phyloP scores from a whole-genome alignment of 2,329 filamentous ascomycete genomes.

The Penicillium sclerotiorum region DNA sequence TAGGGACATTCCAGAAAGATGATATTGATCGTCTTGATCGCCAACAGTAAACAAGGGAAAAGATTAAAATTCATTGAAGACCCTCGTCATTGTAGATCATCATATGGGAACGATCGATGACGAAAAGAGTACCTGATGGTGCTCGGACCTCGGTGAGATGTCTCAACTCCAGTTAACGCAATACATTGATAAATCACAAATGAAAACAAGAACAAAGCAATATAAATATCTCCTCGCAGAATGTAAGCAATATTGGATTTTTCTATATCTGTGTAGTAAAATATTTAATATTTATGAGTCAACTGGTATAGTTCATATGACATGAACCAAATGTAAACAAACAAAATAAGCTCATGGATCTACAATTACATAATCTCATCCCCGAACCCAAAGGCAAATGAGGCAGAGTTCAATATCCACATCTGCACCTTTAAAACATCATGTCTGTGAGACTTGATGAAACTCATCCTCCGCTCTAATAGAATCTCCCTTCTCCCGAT shows the following conservation, averaged over 20 bases:
- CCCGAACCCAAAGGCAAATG: too few species aligned
- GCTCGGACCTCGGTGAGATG: slow-evolving; percentile 4
- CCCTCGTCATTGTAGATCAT: background rate
- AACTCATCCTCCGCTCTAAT: background rate
- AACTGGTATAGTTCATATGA: too few species aligned
- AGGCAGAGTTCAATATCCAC: too few species aligned
- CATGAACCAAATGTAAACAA: background rate
- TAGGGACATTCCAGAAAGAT: too few species aligned
- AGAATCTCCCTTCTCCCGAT: too few species aligned
- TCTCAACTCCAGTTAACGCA: background rate
- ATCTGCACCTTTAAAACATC: too few species aligned
- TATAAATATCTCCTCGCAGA: too few species aligned
- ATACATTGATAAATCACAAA: background rate
- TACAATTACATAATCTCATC: slow-evolving; percentile 24
- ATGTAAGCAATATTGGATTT: too few species aligned
- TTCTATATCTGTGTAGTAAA: too few species aligned
- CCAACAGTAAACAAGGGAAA: background rate
- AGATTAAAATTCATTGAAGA: background rate
- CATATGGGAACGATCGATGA: background rate
- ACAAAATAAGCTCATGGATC: slow-evolving; percentile 11
- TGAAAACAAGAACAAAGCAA: too few species aligned
- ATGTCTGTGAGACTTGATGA: background rate
- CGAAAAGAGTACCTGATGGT: background rate
- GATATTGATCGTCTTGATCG: background rate
- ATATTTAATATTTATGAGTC: too few species aligned